Percentiles rank a stretch among this genome's conserved stretches.
Conservation (phyloP, 1,139 yeast genomes). For the Suhomyces atakaporum region DNA sequence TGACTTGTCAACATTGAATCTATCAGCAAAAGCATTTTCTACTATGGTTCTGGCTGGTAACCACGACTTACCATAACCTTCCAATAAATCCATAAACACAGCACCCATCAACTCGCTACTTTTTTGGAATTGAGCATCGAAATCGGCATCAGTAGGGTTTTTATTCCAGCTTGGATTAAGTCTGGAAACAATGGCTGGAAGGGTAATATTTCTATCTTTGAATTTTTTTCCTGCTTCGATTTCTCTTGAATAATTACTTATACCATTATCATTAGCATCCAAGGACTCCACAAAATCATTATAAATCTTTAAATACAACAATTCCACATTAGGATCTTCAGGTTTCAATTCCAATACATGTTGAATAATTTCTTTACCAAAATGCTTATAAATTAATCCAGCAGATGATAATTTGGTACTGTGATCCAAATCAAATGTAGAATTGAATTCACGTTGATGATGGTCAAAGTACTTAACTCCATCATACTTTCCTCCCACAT, state of each 20-base stretch:
- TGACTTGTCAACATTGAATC: constrained; percentile 56
- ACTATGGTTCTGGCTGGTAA: constrained; percentile 86
- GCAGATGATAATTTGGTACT: constrained; percentile 87
- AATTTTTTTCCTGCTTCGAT: constrained; percentile 46
- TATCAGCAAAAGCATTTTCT: constrained; percentile 58
- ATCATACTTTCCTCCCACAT: constrained; percentile 94
- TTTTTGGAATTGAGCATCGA: constrained; percentile 63
- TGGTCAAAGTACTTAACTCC: constrained; percentile 88
- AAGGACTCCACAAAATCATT: constrained; percentile 80
- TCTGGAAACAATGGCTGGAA: constrained; percentile 75
- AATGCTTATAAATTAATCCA: constrained; percentile 91
- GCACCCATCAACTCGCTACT: constrained; percentile 85
- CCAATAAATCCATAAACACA: constrained; percentile 68
- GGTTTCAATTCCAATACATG: constrained; percentile 37
- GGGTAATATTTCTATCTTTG: constrained; percentile 60
- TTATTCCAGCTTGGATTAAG: constrained; percentile 87
- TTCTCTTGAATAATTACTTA: constrained; percentile 64
- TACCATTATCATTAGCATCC: constrained; percentile 97
- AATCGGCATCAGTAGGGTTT: constrained; percentile 62
- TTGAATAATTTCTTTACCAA: constrained; percentile 76
- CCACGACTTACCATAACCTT: constrained; percentile 83
- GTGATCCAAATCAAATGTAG: constrained; percentile 38
- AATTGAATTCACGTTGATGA: constrained; percentile 72
- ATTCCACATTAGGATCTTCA: constrained; percentile 48
- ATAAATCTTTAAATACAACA: constrained; percentile 74